A percentile compares a stretch with the other conserved stretches of the same genome.
These are phyloP conservation scores for Lyophyllum decastes DNA, from an alignment of 768 basidiomycete genomes.

Conservation along the genomic window DNA sequence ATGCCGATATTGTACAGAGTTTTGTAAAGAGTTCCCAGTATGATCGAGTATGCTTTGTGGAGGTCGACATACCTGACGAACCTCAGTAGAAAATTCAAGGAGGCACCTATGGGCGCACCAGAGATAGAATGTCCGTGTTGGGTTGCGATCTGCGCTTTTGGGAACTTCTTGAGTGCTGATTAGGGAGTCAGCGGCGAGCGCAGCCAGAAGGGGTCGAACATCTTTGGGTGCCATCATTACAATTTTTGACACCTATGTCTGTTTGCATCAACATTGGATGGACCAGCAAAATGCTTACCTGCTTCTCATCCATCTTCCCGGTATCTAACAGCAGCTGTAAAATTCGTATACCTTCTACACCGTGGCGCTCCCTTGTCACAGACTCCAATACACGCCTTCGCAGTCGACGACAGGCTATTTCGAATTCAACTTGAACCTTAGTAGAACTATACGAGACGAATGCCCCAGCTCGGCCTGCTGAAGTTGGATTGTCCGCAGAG, in stretches of 20 bases:
- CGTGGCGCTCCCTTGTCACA: slow-evolving; percentile 80
- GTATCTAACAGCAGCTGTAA: slow-evolving; percentile 75
- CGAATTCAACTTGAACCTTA: slow-evolving; percentile 82
- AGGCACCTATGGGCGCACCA: slow-evolving; percentile 53
- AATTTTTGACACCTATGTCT: slow-evolving; percentile 78
- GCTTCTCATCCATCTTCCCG: slow-evolving; percentile 94
- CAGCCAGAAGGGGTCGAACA: slow-evolving; percentile 76
- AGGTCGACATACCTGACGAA: slow-evolving; percentile 83
- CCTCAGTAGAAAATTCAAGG: not conserved
- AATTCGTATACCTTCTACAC: slow-evolving; percentile 80
- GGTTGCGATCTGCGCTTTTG: slow-evolving; percentile 86
- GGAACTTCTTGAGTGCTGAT: slow-evolving; percentile 94
- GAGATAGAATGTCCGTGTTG: slow-evolving; percentile 86
- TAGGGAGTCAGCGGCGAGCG: slow-evolving; percentile 77
- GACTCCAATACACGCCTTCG: slow-evolving; percentile 74
- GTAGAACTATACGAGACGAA: slow-evolving; percentile 72
- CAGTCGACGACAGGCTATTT: slow-evolving; percentile 65
- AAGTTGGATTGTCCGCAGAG: slow-evolving; percentile 79
- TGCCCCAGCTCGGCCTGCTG: slow-evolving; percentile 64
- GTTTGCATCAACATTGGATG: not conserved
- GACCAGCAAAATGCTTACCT: slow-evolving; percentile 49
- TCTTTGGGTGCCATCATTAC: slow-evolving; percentile 93
- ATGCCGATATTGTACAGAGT: slow-evolving; percentile 83
- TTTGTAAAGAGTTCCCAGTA: slow-evolving; percentile 84
- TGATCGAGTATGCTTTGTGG: slow-evolving; percentile 74